These are phyloP conservation scores for Fusarium tuaranense DNA, from an alignment of 2,329 filamentous ascomycete genomes.

Conservation along the genomic window DNA sequence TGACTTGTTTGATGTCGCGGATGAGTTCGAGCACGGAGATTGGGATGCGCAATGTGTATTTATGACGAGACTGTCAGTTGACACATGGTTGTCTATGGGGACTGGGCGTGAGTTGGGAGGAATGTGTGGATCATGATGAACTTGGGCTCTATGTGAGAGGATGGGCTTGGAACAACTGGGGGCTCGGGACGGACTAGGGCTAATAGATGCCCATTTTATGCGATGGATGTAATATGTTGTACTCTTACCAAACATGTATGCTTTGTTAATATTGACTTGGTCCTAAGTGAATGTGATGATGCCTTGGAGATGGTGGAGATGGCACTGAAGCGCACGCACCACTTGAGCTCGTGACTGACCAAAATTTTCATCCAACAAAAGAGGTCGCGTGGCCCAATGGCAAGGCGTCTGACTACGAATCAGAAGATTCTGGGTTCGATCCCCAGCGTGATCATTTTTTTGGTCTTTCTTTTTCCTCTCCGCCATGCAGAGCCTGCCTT, in stretches of 20 bases:
- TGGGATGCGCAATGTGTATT: background rate
- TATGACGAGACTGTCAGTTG: background rate
- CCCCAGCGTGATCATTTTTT: constrained; percentile 41
- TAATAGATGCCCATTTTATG: background rate
- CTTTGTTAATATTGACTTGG: background rate
- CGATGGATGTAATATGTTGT: background rate
- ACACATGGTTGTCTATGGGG: background rate
- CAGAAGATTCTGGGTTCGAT: constrained; percentile 50
- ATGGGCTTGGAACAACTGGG: background rate
- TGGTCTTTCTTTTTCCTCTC: background rate
- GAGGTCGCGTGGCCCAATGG: constrained; percentile 46
- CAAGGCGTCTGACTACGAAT: constrained; percentile 51
- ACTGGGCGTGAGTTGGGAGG: background rate
- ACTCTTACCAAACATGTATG: background rate
- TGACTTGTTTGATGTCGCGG: background rate
- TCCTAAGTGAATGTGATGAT: background rate
- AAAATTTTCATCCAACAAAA: background rate
- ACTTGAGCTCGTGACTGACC: background rate
- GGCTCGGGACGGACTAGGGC: background rate
- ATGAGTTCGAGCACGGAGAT: background rate
- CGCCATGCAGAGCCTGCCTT: no score
- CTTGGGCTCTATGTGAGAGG: background rate
- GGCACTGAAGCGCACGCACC: background rate
- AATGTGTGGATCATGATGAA: background rate
- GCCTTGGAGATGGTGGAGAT: background rate